These are phyloP conservation scores for Coemansia sp. DNA, from an alignment of 192 early-diverging fungal genomes.

Conservation along the genomic window DNA sequence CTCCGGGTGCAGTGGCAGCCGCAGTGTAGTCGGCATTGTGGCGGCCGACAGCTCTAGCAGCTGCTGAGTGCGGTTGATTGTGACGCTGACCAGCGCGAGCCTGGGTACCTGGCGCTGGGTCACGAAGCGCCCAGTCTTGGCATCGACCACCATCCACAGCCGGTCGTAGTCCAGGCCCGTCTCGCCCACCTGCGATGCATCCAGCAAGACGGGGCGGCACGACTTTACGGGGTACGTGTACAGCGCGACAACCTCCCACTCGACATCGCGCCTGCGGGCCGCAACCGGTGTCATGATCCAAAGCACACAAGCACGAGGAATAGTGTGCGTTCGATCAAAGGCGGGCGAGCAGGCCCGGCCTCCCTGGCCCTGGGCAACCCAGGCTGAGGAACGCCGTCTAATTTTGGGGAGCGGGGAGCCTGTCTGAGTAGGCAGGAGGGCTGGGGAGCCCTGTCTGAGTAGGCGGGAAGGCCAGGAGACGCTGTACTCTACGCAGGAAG, in stretches of 20 bases:
- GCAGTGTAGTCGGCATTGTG: conserved; percentile 9
- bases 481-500: too few relatives aligned
- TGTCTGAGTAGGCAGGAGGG: too few relatives aligned
- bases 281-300: too few relatives aligned
- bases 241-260: conserved; percentile 25
- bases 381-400: too few relatives aligned
- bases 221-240: conserved; percentile 44
- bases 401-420: too few relatives aligned
- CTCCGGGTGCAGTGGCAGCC: conserved; percentile 26
- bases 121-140: conserved; percentile 22
- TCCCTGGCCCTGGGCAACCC: too few relatives aligned
- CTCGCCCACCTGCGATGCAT: conserved; percentile 1
- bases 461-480: too few relatives aligned
- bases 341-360: too few relatives aligned
- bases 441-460: too few relatives aligned
- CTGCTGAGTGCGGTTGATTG: conserved; percentile 3
- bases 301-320: too few relatives aligned
- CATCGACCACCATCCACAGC: conserved; percentile 36
- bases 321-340: too few relatives aligned
- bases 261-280: too few relatives aligned
- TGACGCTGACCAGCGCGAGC: conserved; percentile 16
- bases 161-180: conserved; percentile 43
- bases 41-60: conserved; percentile 14
- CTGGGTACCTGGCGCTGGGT: conserved; percentile 33
- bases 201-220: conserved; percentile 11